phyloP scores from a whole-genome alignment of 2,329 filamentous ascomycete genomes.

The Lasiodiplodia theobromae region DNA sequence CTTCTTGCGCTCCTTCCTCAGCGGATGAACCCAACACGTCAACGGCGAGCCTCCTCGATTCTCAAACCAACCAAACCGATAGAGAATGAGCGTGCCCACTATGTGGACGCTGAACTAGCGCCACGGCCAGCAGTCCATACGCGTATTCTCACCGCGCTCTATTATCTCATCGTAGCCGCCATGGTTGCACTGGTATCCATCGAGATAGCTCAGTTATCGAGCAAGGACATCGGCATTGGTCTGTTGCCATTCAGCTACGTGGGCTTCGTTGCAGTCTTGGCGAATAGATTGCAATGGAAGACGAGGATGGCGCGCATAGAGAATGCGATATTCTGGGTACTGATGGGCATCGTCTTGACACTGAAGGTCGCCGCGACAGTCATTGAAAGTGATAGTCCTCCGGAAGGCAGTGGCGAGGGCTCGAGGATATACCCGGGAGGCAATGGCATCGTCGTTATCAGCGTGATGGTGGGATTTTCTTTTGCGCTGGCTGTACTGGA shows the following conservation, averaged over 20 bases:
- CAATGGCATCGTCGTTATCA: conserved; percentile 44
- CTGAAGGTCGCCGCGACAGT: conserved; percentile 41
- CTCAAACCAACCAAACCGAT: conserved; percentile 22
- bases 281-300: conserved; percentile 34
- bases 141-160: conserved; percentile 33
- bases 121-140: conserved; percentile 12
- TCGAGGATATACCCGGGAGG: conserved; percentile 40
- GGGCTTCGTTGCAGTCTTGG: conserved; percentile 40
- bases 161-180: conserved; percentile 41
- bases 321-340: conserved; percentile 41
- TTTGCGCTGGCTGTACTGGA: conserved; percentile 40
- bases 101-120: background rate
- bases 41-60: conserved; percentile 7
- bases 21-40: conserved; percentile 2
- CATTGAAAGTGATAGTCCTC: conserved; percentile 38
- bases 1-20: conserved; percentile 37
- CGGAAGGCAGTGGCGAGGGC: conserved; percentile 34
- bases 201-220: conserved; percentile 43
- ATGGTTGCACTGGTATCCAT: conserved; percentile 44
- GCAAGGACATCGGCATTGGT: conserved; percentile 42
- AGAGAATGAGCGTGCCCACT: conserved; percentile 17
- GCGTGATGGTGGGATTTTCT: conserved; percentile 46
- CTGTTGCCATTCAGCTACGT: conserved; percentile 45
- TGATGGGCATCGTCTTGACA: conserved; percentile 26
- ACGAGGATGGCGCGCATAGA: conserved; percentile 36